A percentile compares a stretch with the other conserved stretches of the same genome.
These are phyloP conservation scores for Pseudotsuga menziesii DNA, from an alignment of 75 land plant species.

Conservation along the genomic window DNA sequence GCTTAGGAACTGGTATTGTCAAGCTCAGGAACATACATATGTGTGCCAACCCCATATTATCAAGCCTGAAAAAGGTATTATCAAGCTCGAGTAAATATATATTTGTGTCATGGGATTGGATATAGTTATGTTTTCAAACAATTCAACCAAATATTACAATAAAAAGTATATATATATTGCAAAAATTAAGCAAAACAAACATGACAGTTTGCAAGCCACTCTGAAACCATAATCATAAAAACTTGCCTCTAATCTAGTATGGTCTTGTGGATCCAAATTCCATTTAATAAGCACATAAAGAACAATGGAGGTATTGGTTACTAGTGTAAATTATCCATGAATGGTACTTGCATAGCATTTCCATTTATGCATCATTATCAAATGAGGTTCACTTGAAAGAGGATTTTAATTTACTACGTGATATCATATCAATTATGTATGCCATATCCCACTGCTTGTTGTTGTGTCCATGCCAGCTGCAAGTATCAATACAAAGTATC, in stretches of 20 bases:
- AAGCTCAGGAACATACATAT: too few species aligned
- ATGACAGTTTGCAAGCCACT: not conserved
- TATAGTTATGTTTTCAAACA: slow-evolving; percentile 33
- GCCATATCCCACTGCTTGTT: slow-evolving; percentile 35
- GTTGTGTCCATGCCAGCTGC: slow-evolving; percentile 12
- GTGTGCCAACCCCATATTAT: too few species aligned
- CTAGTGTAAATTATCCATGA: slow-evolving; percentile 77
- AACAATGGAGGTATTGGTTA: slow-evolving; percentile 71
- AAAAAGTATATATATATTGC: slow-evolving; percentile 8
- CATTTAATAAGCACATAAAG: slow-evolving; percentile 77
- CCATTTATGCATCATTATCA: slow-evolving; percentile 31
- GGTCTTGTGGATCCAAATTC: slow-evolving; percentile 72
- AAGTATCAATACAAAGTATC: not conserved
- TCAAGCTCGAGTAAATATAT: slow-evolving; percentile 75
- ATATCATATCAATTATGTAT: slow-evolving; percentile 12
- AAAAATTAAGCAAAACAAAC: not conserved
- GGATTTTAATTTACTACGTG: slow-evolving; percentile 21
- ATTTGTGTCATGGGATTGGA: slow-evolving; percentile 54
- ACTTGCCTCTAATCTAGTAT: slow-evolving; percentile 82
- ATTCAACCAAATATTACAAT: slow-evolving; percentile 35
- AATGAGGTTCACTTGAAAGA: slow-evolving; percentile 19
- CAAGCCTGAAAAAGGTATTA: too few species aligned
- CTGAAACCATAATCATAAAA: not conserved
- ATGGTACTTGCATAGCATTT: slow-evolving; percentile 51
- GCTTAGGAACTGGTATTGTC: too few species aligned